Conservation (phyloP, 1,284 basidiomycete genomes). For the Leccinum cinnamomeum region DNA sequence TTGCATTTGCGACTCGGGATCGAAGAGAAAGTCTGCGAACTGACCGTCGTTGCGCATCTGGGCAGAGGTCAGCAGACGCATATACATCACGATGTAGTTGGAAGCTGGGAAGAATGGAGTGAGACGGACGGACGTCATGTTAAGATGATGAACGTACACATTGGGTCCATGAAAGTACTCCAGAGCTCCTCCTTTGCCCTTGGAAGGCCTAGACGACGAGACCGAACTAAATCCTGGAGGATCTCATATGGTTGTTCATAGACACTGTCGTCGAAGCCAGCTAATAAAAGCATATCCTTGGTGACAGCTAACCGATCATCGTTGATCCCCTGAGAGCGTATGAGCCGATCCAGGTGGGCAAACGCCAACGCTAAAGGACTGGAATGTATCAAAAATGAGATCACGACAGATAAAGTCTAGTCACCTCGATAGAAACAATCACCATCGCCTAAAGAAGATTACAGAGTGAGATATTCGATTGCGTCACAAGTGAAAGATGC, state of each 20-base stretch:
- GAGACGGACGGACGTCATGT: background rate
- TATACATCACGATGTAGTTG: constrained; percentile 70
- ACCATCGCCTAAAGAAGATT: constrained; percentile 56
- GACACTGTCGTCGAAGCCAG: constrained; percentile 67
- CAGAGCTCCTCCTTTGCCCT: constrained; percentile 30
- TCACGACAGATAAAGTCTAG: constrained; percentile 15
- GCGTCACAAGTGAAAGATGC: constrained; percentile 36
- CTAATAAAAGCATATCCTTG: constrained; percentile 57
- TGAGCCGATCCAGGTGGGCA: constrained; percentile 60
- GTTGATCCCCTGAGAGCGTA: constrained; percentile 48
- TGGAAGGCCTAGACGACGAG: constrained; percentile 37
- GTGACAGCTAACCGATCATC: constrained; percentile 51
- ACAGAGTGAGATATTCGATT: constrained; percentile 11
- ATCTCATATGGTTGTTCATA: constrained; percentile 57
- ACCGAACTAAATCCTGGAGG: constrained; percentile 43
- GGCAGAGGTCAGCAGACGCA: constrained; percentile 81
- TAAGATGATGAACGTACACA: constrained; percentile 41
- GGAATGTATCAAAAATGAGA: constrained; percentile 33
- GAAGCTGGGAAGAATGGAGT: constrained; percentile 45
- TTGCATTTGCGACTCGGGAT: constrained; percentile 63
- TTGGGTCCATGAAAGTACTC: constrained; percentile 54
- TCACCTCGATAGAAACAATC: constrained; percentile 81
- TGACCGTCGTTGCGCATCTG: constrained; percentile 65
- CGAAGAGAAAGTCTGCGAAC: constrained; percentile 71
- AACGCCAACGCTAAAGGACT: constrained; percentile 62